These are phyloP conservation scores for Triticum aestivum DNA, from an alignment of 176 grass and related monocot genomes.

Conservation along the genomic window IWGSC_CS_RefSeq_v2.1 NC_057805.1:468856541-468857040, in stretches of 20 bases:
- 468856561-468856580: too few relatives aligned
- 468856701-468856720: conserved; percentile 8
- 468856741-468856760: background rate
- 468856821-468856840: conserved; percentile 5
- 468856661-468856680: background rate
- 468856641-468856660: background rate
- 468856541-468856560: background rate
- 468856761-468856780: conserved; percentile 16
- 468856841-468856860: conserved; percentile 23
- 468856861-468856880: conserved; percentile 18
- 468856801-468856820: background rate
- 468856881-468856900: conserved; percentile 72
- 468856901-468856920: conserved; percentile 84
- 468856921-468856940: conserved; percentile 71
- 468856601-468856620: background rate
- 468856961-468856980: conserved; percentile 50
- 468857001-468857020: conserved; percentile 60
- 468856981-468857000: conserved; percentile 42
- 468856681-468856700: background rate
- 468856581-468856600: background rate
- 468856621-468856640: background rate
- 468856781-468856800: background rate
- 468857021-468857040: conserved; percentile 92
- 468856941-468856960: conserved; percentile 74
- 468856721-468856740: conserved; percentile 13